A percentile compares a stretch with the other conserved stretches of the same genome.
Conservation (phyloP, 225 moss, liverwort and hornwort species). For the Physcomitrellopsis africana region DNA sequence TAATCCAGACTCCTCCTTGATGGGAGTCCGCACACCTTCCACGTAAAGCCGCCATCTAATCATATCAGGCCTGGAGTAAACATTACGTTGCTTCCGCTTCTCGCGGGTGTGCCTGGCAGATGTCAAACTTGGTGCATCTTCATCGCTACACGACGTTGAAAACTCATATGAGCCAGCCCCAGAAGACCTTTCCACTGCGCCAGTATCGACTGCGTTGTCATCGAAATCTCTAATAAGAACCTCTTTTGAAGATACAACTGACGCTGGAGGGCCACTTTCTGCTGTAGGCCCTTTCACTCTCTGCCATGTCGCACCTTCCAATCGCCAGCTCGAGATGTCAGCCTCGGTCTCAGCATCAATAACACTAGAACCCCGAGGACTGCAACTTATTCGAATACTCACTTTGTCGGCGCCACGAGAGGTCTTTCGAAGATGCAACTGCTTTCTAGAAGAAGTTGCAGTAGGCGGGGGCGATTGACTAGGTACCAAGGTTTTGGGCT, state of each 20-base stretch:
- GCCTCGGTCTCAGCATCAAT: slow-evolving; percentile 45
- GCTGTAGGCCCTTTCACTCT: slow-evolving; percentile 22
- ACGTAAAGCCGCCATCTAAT: slow-evolving; percentile 54
- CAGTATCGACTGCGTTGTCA: slow-evolving; percentile 28
- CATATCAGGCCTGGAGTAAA: slow-evolving; percentile 49
- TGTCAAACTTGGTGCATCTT: slow-evolving; percentile 18
- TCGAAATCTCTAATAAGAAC: slow-evolving; percentile 17
- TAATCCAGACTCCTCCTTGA: slow-evolving; percentile 23
- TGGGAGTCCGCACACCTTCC: slow-evolving; percentile 47
- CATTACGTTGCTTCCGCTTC: slow-evolving; percentile 24
- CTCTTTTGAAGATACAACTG: not conserved
- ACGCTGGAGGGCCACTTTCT: not conserved
- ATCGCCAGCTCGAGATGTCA: slow-evolving; percentile 37
- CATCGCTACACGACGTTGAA: slow-evolving; percentile 14
- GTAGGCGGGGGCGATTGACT: slow-evolving; percentile 15
- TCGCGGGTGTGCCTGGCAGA: slow-evolving; percentile 19
- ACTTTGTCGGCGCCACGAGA: slow-evolving; percentile 23
- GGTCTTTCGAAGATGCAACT: slow-evolving; percentile 20
- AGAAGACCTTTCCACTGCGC: not conserved
- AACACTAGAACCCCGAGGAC: slow-evolving; percentile 36
- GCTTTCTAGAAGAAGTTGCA: not conserved
- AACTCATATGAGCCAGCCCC: not conserved
- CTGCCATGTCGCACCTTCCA: slow-evolving; percentile 34
- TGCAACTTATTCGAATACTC: slow-evolving; percentile 34
- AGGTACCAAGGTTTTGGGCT: slow-evolving; percentile 4